Base-by-base conservation (phyloP, 2,329 filamentous ascomycete species). In the Aspergillus sp. region DNA sequence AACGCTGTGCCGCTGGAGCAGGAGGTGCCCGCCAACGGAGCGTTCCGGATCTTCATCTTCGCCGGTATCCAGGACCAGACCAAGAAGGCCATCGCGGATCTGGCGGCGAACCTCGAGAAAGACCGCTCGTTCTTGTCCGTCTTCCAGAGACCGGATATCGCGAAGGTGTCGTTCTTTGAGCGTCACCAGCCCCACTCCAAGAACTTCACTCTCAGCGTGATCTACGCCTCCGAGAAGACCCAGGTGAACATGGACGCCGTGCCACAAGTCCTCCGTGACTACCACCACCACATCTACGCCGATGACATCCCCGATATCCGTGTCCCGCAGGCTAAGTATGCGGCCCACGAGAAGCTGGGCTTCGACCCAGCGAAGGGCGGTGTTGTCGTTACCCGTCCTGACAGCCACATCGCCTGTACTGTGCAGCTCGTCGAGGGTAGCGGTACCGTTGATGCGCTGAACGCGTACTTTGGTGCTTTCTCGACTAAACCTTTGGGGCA, bases 1-100 rank as follows among this genome's bases (percentile, higher is more conserved):
- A 95, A 95, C 66, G 82, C 88, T 4, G 88, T 94, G 1, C 86
- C 94, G 58, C 76, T 95, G 7, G 90, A 95, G 69, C 89, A 95
- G 67, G 86, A 94, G 61, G 78, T 95, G 30, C 89, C 89, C 0
- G 74, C 90, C 49, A 95, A 95, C 66, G 89, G 89, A 39, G 83
- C 88, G 2, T 95, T 90, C 75, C 80, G 89, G 47, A 76, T 95
- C 50, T 94, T 89, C 64, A 67, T 95, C 52, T 94, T 94, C 64
- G 88, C 80, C n/a, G 90, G 90, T 47, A 74, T 76, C 38, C 81
- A 81, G 6, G 61, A 71, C 9, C 73, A 74, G 41, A 83, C 81
- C 8, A 73, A 74, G 38, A 67, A 69, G 42, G 86, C 89, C 0
- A 72, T 95, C 26, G 62, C 72, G 12, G 87, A 94, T 61, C 79